Conservation (phyloP, 257 asterid genomes). For the Perilla frutescens region DNA sequence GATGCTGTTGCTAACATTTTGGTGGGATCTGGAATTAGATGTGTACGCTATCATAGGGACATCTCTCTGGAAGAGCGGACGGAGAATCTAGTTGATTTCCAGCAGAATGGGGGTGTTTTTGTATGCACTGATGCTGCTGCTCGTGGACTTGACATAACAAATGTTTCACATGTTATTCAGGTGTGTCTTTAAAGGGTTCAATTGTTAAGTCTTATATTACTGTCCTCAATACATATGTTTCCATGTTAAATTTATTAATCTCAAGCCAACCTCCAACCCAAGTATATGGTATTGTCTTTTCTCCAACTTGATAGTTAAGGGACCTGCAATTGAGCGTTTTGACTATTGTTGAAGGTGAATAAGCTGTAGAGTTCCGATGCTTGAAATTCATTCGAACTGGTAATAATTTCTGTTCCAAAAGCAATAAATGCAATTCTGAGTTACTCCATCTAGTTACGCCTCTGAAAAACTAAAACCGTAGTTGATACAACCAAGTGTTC, state of each 20-base stretch:
- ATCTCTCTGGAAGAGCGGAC: conserved; percentile 81
- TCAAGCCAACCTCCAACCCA: neutral
- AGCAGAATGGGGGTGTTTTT: conserved; percentile 87
- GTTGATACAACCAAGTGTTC: neutral
- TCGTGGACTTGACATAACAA: conserved; percentile 90
- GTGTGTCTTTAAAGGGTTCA: conserved; percentile 38
- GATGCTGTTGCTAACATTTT: conserved; percentile 79
- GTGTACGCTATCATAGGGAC: conserved; percentile 77
- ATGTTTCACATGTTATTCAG: conserved; percentile 96
- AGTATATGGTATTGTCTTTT: neutral
- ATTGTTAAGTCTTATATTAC: neutral
- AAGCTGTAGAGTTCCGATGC: neutral
- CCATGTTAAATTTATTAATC: neutral
- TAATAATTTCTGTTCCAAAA: neutral
- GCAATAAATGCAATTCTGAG: conserved; percentile 11
- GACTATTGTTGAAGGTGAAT: neutral
- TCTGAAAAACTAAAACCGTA: no score
- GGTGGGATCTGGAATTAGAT: conserved; percentile 63
- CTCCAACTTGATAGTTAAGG: neutral
- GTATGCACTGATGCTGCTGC: conserved; percentile 99
- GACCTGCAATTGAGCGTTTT: neutral
- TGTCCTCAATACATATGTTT: neutral
- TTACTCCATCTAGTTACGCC: neutral
- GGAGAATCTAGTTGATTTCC: conserved; percentile 70
- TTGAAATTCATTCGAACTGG: conserved; percentile 1